Evolutionary conservation across 768 basidiomycete species (phyloP).

Genomic region (Naganishia vaughanmartiniae): DNA sequence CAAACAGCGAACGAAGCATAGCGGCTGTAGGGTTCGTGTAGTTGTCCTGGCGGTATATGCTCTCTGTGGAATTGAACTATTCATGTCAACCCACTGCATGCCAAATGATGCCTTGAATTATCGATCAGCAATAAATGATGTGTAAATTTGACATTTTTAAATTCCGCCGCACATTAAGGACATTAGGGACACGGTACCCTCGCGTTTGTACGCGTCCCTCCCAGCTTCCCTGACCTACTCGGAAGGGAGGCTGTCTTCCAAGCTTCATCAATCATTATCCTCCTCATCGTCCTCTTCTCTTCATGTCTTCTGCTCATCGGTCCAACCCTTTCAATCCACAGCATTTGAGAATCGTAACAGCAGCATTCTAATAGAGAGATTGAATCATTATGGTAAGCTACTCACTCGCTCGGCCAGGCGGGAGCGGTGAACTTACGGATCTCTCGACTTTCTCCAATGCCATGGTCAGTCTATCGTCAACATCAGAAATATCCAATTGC

Average conservation of each 20-base stretch:
- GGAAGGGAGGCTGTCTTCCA: no score
- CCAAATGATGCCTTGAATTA: background rate
- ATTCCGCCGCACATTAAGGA: background rate
- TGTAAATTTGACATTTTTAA: background rate
- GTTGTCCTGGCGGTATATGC: background rate
- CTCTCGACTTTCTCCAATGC: background rate
- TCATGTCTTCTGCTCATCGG: background rate
- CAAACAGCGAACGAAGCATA: constrained; percentile 28
- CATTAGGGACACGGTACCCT: background rate
- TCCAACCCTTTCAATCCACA: background rate
- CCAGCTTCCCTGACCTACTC: no score
- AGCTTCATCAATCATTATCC: no score
- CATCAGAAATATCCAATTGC: constrained; percentile 59
- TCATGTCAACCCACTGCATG: no score
- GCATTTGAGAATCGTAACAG: background rate
- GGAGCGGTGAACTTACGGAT: background rate
- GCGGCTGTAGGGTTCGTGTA: background rate
- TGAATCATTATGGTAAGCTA: background rate
- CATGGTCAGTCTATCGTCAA: constrained; percentile 47
- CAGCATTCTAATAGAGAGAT: no score
- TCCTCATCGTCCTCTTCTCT: background rate
- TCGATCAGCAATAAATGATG: background rate
- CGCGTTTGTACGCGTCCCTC: background rate
- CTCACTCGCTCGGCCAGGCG: background rate
- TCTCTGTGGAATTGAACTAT: no score